phyloP scores from a whole-genome alignment of 345 rosid species.

The Hibiscus syriacus region DNA sequence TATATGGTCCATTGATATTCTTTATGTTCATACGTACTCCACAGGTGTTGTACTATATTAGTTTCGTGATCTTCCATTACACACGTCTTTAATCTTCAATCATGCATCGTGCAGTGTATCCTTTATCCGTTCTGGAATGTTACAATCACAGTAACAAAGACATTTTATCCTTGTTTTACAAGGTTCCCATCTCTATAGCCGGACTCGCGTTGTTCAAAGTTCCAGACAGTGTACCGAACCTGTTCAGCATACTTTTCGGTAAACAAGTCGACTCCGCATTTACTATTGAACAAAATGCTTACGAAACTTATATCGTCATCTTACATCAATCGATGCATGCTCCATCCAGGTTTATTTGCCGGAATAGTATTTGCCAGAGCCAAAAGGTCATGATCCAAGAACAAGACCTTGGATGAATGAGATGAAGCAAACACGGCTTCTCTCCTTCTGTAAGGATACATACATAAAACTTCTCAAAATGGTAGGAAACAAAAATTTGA shows the following conservation, averaged over 20 bases:
- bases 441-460: neutral
- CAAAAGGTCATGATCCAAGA: constrained; percentile 61
- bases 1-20: neutral
- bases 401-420: neutral
- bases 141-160: neutral
- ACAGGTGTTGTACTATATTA: too few relatives aligned
- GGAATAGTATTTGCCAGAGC: constrained; percentile 80
- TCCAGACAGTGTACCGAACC: constrained; percentile 64
- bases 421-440: neutral
- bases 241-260: constrained; percentile 88
- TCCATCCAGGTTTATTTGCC: constrained; percentile 69
- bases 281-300: neutral
- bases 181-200: constrained; percentile 76
- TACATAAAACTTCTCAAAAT: neutral
- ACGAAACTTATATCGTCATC: neutral
- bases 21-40: too few relatives aligned
- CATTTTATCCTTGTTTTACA: constrained; percentile 18
- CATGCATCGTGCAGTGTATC: neutral
- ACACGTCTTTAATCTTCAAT: too few relatives aligned
- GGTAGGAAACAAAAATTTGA: neutral
- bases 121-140: neutral
- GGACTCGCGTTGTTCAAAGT: constrained; percentile 73
- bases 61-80: too few relatives aligned
- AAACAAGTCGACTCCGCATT: constrained; percentile 7
- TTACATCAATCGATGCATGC: neutral